phyloP scores from a whole-genome alignment of 2,329 filamentous ascomycete species.

The Triangularia setosa region DNA sequence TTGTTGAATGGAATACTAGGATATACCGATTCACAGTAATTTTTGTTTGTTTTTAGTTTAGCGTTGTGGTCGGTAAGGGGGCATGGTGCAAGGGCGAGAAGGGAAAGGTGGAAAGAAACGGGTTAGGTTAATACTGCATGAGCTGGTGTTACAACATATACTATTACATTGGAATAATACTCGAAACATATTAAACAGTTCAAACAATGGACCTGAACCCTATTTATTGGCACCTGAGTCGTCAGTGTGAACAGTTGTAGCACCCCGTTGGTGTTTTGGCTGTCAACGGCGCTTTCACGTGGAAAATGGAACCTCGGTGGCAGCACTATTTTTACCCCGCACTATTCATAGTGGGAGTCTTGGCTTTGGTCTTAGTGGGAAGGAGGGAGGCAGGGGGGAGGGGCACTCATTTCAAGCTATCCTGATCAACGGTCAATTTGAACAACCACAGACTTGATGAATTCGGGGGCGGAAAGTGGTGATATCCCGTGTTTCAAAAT shows the following conservation, averaged over 20 bases:
- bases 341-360: neutral
- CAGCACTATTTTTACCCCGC: neutral
- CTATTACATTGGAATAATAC: neutral
- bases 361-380: neutral
- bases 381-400: neutral
- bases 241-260: neutral
- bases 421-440: neutral
- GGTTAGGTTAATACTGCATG: neutral
- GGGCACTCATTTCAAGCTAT: neutral
- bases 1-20: conserved; percentile 35
- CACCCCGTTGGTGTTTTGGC: neutral
- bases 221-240: neutral
- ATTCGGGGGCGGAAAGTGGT: neutral
- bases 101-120: neutral
- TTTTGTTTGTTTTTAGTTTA: conserved; percentile 24
- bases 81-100: neutral
- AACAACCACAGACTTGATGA: neutral
- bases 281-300: neutral
- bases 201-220: neutral
- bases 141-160: neutral
- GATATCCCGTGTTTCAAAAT: neutral
- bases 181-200: neutral
- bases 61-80: neutral
- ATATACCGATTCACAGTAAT: conserved; percentile 34
- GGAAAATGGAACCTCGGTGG: neutral